Base-by-base conservation (phyloP, 139 green algal species). In the Coelastrella sp. region DNA sequence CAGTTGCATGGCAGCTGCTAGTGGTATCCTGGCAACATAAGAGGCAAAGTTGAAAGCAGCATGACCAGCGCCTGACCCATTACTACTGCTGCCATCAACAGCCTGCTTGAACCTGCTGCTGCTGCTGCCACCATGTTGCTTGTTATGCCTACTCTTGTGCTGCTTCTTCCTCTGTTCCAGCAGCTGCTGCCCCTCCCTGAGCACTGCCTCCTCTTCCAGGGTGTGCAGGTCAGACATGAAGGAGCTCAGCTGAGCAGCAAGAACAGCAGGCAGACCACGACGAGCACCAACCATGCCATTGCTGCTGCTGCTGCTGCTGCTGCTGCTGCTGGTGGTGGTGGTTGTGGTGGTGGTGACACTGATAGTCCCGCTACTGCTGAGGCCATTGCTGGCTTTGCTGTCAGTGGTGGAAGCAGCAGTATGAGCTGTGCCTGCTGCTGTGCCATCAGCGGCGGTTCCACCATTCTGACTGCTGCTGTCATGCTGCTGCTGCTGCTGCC, bases 21-120 rank as follows among this genome's bases (percentile, higher is more conserved):
- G 59, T 27, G 77, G 78, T 8, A 84, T n/a, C 27, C 78, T 45
- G 38, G 78, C 78, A 35, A 84, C 78, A 63, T 84, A 84, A 13
- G 78, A 84, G 5, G 60, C 62, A 50, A 84, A 84, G 62, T 84
- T 84, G 62, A 84, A 84, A 13, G 40, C 34, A 25, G 21, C 15
- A 50, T 83, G 75, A 13, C 11, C 53, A 64, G 19, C 77, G 59
- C 38, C 37, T 40, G n/a, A 19, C 7, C 27, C 73, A 32, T 64
- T 21, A 23, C 41, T 45, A n/a, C 43, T 79, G 71, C 41, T 69
- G 50, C 50, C 71, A 23, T 8, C 17, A 13, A n/a, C 73, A 45
- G 13, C 27, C 21, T 38, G 19, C 0, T 32, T 82, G 40, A 8
- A 64, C 37, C 48, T 81, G 73, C 73, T 81, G 73, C 73, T 81